These are phyloP conservation scores for Sporobolomyces roseus DNA, from an alignment of 768 basidiomycete genomes.

Conservation along the genomic window DNA sequence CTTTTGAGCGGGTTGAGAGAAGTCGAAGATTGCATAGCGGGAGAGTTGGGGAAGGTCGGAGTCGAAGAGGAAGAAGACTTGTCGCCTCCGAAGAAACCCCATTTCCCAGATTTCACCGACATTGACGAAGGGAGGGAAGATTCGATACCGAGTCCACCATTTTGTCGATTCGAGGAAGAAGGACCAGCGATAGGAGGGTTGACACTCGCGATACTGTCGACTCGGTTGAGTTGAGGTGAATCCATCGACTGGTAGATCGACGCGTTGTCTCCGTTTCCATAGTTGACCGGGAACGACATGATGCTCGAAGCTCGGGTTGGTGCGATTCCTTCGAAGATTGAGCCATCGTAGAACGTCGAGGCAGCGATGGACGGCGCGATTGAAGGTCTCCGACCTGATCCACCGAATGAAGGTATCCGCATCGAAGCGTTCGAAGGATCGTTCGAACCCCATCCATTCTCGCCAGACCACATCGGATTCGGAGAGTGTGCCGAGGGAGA, in stretches of 20 bases:
- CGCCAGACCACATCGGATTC: constrained; percentile 10
- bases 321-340: constrained; percentile 47
- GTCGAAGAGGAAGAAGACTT: constrained; percentile 11
- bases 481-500: constrained; percentile 17
- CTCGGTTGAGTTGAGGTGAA: constrained; percentile 32
- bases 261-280: constrained; percentile 2
- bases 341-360: constrained; percentile 48
- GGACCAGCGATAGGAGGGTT: constrained; percentile 10
- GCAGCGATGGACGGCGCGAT: constrained; percentile 36
- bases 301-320: constrained; percentile 36
- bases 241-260: constrained; percentile 20
- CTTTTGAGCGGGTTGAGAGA: constrained; percentile 45
- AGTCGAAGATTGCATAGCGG: constrained; percentile 13
- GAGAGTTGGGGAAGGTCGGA: constrained; percentile 9
- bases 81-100: constrained; percentile 18
- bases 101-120: constrained; percentile 18
- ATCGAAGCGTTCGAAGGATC: constrained; percentile 8
- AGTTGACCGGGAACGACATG: constrained; percentile 41
- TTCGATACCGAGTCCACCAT: background rate
- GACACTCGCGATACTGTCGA: constrained; percentile 18
- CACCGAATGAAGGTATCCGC: constrained; percentile 15
- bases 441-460: constrained; percentile 8
- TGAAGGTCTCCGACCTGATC: constrained; percentile 16
- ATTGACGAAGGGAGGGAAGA: background rate
- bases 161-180: constrained; percentile 2